A percentile compares a stretch with the other conserved stretches of the same genome.
These are phyloP conservation scores for Lecanosticta acicola DNA, from an alignment of 2,329 filamentous ascomycete species.

Conservation along the genomic window DNA sequence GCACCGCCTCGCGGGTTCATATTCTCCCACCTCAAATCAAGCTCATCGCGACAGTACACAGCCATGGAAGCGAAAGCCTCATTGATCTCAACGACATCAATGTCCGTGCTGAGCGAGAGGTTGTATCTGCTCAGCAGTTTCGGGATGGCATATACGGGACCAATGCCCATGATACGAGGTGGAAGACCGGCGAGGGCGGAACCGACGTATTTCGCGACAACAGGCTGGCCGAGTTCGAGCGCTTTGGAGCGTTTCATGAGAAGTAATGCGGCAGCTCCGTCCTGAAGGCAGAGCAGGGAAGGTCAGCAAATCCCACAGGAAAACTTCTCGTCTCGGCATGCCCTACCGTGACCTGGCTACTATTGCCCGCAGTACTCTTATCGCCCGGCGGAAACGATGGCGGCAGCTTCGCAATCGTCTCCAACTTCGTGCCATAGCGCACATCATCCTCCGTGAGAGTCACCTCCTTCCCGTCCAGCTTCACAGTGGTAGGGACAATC, in stretches of 20 bases:
- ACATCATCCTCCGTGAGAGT: constrained; percentile 67
- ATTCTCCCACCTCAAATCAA: constrained; percentile 63
- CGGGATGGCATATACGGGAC: constrained; percentile 78
- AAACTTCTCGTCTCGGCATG: too few relatives aligned
- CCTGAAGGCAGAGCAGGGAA: too few relatives aligned
- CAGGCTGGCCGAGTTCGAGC: constrained; percentile 60
- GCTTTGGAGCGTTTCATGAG: constrained; percentile 75
- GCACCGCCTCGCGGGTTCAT: constrained; percentile 90
- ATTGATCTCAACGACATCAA: constrained; percentile 87
- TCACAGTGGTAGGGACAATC: constrained; percentile 65
- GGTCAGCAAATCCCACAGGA: too few relatives aligned
- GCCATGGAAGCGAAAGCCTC: constrained; percentile 65
- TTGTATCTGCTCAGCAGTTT: constrained; percentile 55
- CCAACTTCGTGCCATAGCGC: constrained; percentile 57
- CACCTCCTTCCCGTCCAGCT: constrained; percentile 46
- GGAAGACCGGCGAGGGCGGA: constrained; percentile 56
- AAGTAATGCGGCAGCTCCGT: constrained; percentile 77
- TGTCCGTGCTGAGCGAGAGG: constrained; percentile 47
- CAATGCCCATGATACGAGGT: constrained; percentile 84
- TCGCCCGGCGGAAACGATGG: constrained; percentile 74
- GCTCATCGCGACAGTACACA: constrained; percentile 63
- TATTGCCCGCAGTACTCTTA: constrained; percentile 71
- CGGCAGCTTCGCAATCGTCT: constrained; percentile 69
- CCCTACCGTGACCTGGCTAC: constrained; percentile 61
- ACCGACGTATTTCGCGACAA: constrained; percentile 76